Evolutionary conservation across 345 rosid genomes (phyloP), one percentile per base, ranked within the genome.

Genomic region (Populus davidiana): DNA sequence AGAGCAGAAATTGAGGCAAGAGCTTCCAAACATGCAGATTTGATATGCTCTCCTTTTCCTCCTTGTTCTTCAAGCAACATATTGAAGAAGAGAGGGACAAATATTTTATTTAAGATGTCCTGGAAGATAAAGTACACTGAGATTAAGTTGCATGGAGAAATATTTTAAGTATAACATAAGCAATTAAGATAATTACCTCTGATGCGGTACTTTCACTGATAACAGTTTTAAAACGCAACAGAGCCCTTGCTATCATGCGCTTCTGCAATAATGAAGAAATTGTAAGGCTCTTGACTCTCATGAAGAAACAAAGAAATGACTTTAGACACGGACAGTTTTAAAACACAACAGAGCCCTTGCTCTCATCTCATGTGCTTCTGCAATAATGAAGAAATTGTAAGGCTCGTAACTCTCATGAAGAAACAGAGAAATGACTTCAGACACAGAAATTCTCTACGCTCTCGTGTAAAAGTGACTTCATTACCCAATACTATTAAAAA

Each of bases 351-450:
- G 78, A 70, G 98, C 97, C 84, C 82, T 91, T 39, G 88, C 90
- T 86, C 91, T 89, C 81, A 94, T 86, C 91, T 89, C 81, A 94
- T 93, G 71, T 90, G 95, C 74, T 81, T 90, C 99, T 96, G 89
- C 78, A 88, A 74, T 56, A 81, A 43, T n/a, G 72, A 16, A 75
- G 47, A 63, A 64, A 9, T 65, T 47, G 14, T 14, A 50, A 54
- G 41, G 35, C 20, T 23, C 71, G n/a, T 67, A 65, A 41, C 17
- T 47, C 23, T 47, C 25, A 64, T 64, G 29, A 39, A 20, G 36
- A 41, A 67, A 75, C 62, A 71, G 14, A 43, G 33, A 17, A 47
- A 29, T 47, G 47, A 3, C 13, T n/a, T 54, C 9, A 56, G 61
- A 5, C 62, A 59, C 35, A 27, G 16, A 79, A 29, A 75, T n/a